Conservation (phyloP, 1,139 yeast species). For the Candida glucosophila region DNA sequence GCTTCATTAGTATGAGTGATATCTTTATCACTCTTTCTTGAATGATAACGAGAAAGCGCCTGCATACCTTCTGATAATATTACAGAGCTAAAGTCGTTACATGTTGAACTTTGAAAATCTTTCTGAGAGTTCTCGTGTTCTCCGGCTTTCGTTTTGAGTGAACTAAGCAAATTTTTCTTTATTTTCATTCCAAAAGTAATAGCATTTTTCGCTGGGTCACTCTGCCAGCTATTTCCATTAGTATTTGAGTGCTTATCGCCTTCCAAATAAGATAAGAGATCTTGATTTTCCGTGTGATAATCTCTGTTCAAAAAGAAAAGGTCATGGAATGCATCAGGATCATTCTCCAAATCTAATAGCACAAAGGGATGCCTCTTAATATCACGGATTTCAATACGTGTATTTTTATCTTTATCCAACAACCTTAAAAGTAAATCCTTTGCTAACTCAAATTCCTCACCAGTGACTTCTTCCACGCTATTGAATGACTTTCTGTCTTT, state of each 20-base stretch:
- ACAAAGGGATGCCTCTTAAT: constrained; percentile 81
- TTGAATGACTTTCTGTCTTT: constrained; percentile 28
- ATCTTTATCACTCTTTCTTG: constrained; percentile 1
- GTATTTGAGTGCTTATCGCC: no score
- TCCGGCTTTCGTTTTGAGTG: no score
- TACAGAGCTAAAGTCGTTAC: constrained; percentile 16
- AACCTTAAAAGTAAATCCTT: constrained; percentile 58
- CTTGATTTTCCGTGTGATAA: background rate
- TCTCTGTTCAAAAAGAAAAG: constrained; percentile 24
- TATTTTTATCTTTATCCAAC: constrained; percentile 61
- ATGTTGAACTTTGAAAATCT: constrained; percentile 22
- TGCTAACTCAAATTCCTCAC: constrained; percentile 50
- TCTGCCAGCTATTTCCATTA: no score
- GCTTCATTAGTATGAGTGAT: constrained; percentile 2
- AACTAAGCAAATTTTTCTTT: constrained; percentile 48
- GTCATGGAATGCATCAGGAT: constrained; percentile 29
- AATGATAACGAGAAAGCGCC: constrained; percentile 7
- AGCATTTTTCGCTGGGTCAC: no score
- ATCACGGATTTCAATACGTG: constrained; percentile 62
- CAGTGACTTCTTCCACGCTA: constrained; percentile 30
- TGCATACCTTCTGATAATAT: constrained; percentile 27
- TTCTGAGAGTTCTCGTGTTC: constrained; percentile 26
- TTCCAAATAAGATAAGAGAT: no score
- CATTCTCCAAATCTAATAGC: constrained; percentile 46
- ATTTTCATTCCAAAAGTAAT: constrained; percentile 73